Evolutionary conservation across 108 stramenopile genomes (phyloP), one percentile per base, ranked within the genome.

Genomic region (Seminavis robusta): DNA sequence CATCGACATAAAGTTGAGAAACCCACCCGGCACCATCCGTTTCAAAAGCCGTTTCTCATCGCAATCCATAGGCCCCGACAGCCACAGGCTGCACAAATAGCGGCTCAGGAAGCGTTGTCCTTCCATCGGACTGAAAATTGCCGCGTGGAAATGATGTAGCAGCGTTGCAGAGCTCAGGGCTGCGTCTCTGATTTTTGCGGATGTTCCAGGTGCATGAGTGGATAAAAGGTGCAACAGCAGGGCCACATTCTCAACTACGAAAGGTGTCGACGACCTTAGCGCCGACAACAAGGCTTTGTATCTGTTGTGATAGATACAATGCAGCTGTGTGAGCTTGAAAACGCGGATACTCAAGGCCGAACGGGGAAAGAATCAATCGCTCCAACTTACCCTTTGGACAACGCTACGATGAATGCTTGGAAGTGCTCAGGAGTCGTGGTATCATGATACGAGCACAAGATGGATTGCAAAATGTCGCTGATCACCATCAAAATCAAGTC

Each of bases 191-290:
- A 92, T 81, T 0, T 65, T 43, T 24, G 47, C 55, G 9, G 77
- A 61, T 1, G 71, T 65, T 30, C 60, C 52, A 7, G 90, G 85
- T 27, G 66, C 67, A 65, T 83, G 82, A 21, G 59, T 58, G 15
- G 74, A 52, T 16, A 92, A 53, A 1, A 79, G 51, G 28, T 84
- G 86, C 41, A 88, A 47, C 42, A 92, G 52, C 30, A 92, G 59
- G 16, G 86, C 76, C 9, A 80, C 68, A 60, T 85, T 87, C 63
- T 92, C 90, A 42, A 92, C 69, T n/a, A 92, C 76, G 37, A 81
- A 67, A 20, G 86, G 77, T 16, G 77, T 74, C 32, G 74, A 53
- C 28, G 75, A 79, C 15, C 79, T 53, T 29, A 92, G 56, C 33
- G 82, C 67, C 11, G 59, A 44, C 60, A 92, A 48, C 17, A 92